These are phyloP conservation scores for Backusella luteola DNA, from an alignment of 192 early-diverging fungal genomes.

Conservation along the genomic window DNA sequence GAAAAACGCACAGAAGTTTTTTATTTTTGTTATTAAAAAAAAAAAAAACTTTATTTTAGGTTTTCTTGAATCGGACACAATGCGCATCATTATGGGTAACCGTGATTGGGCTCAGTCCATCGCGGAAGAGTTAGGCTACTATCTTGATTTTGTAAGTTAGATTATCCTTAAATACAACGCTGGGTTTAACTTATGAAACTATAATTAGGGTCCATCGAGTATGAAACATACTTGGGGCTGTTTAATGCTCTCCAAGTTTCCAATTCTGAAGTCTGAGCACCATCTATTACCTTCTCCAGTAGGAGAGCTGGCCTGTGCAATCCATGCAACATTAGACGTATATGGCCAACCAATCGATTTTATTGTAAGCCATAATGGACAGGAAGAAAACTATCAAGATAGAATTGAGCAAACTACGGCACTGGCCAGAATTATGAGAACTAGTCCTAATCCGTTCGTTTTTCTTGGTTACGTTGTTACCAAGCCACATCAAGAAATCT, in stretches of 20 bases:
- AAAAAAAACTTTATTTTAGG: not conserved
- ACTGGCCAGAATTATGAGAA: conserved; percentile 73
- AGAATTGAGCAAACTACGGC: conserved; percentile 74
- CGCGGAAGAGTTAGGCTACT: conserved; percentile 72
- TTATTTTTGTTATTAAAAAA: not conserved
- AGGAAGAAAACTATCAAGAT: conserved; percentile 75
- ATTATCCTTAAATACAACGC: not conserved
- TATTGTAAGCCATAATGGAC: conserved; percentile 82
- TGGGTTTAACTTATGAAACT: not conserved
- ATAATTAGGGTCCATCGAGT: conserved; percentile 63
- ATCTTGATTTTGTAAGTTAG: conserved; percentile 65
- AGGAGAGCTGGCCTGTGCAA: conserved; percentile 81
- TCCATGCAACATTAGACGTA: conserved; percentile 81
- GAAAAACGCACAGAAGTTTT: not conserved
- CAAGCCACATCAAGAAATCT: conserved; percentile 61
- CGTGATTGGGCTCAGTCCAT: conserved; percentile 80
- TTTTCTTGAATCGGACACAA: conserved; percentile 74
- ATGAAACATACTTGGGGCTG: conserved; percentile 89
- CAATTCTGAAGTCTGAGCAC: conserved; percentile 68
- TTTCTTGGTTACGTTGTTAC: conserved; percentile 85
- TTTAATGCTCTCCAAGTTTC: conserved; percentile 82
- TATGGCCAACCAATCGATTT: conserved; percentile 78
- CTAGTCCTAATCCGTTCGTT: conserved; percentile 70
- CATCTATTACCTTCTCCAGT: conserved; percentile 80
- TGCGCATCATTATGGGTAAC: conserved; percentile 83